Conservation (phyloP, 345 rosid genomes). For the Viola odorata region DNA sequence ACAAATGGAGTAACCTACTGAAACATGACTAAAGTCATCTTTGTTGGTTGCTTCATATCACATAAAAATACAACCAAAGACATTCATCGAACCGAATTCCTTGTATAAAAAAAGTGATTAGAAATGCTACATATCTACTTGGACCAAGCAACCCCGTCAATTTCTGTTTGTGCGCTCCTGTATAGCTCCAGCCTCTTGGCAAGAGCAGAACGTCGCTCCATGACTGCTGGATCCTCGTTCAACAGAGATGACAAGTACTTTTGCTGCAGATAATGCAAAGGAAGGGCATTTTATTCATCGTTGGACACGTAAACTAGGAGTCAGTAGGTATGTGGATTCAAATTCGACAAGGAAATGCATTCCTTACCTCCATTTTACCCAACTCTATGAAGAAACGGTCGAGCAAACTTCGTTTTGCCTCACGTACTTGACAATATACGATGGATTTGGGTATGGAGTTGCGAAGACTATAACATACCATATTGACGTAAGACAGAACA, state of each 20-base stretch:
- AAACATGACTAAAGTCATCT: neutral
- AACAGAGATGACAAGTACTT: constrained; percentile 70
- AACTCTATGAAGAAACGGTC: constrained; percentile 90
- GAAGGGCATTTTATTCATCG: constrained; percentile 2
- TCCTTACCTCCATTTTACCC: constrained; percentile 81
- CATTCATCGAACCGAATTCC: constrained; percentile 6
- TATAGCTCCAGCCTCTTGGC: constrained; percentile 88
- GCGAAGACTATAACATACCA: constrained; percentile 86
- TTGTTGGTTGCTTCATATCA: neutral
- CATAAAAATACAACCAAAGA: constrained; percentile 8
- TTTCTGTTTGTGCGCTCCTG: constrained; percentile 85
- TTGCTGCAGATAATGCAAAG: constrained; percentile 42
- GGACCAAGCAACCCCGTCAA: constrained; percentile 93
- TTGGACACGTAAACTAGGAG: neutral
- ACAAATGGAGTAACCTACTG: neutral
- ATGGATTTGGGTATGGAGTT: constrained; percentile 92
- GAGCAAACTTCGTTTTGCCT: constrained; percentile 86
- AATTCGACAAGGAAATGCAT: neutral
- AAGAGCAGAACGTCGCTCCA: constrained; percentile 86
- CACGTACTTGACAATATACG: constrained; percentile 97
- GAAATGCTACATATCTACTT: constrained; percentile 36
- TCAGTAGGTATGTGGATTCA: too few relatives aligned
- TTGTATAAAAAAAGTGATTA: neutral
- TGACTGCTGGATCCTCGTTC: constrained; percentile 95
- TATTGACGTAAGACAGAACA: constrained; percentile 81